Evolutionary conservation across 2,329 filamentous ascomycete genomes (phyloP).

Genomic region (Ophiocordyceps camponoti-saundersi): DNA sequence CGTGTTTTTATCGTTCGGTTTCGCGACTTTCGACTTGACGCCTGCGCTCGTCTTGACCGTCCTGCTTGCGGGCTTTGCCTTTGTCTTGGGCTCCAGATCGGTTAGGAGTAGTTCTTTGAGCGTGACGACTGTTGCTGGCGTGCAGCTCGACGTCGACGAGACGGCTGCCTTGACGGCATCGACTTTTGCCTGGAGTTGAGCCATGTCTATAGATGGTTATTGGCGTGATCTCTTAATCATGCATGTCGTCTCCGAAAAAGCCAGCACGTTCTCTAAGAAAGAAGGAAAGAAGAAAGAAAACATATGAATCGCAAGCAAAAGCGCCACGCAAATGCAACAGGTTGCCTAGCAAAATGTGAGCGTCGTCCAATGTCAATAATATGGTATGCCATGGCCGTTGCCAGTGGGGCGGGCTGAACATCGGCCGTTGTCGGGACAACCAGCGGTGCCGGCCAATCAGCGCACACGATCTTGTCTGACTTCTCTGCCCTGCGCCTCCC

Average conservation of each 20-base stretch:
- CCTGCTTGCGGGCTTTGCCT: slow-evolving; percentile 10
- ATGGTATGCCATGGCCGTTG: neutral
- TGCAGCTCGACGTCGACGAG: slow-evolving; percentile 35
- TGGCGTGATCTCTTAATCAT: slow-evolving; percentile 14
- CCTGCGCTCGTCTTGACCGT: slow-evolving; percentile 10
- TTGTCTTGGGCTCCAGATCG: slow-evolving; percentile 13
- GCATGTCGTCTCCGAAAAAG: slow-evolving; percentile 9
- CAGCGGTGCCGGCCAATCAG: neutral
- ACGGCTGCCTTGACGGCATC: slow-evolving; percentile 37
- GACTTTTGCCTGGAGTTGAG: slow-evolving; percentile 23
- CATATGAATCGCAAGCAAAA: slow-evolving; percentile 8
- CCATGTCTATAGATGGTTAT: slow-evolving; percentile 17
- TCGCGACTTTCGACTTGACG: slow-evolving; percentile 10
- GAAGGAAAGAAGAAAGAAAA: slow-evolving; percentile 5
- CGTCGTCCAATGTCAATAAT: neutral
- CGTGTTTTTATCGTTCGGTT: slow-evolving; percentile 6
- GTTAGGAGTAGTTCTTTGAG: slow-evolving; percentile 28
- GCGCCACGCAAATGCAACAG: slow-evolving; percentile 7
- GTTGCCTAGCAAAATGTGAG: slow-evolving; percentile 3
- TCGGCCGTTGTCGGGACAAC: slow-evolving; percentile 22
- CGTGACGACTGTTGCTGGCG: slow-evolving; percentile 26
- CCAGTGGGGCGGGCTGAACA: slow-evolving; percentile 12
- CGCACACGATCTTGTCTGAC: neutral
- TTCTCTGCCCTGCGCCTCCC: neutral
- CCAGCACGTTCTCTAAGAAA: neutral